phyloP scores from a whole-genome alignment of 768 basidiomycete species.

The Russula virescens region DNA sequence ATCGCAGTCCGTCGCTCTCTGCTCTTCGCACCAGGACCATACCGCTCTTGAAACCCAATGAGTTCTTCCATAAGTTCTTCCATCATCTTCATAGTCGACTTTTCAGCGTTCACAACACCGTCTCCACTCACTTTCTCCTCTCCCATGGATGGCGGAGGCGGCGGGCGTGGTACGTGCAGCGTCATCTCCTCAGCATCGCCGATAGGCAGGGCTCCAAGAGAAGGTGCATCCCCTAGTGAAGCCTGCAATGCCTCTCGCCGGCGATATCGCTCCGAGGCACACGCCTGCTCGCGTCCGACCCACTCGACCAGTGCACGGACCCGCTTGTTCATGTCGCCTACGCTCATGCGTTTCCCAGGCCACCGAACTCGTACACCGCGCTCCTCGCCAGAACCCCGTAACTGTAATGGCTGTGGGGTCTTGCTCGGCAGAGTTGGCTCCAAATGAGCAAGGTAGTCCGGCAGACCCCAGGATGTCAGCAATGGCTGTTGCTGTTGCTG shows the following conservation, averaged over 20 bases:
- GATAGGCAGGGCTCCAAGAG: slow-evolving; percentile 20
- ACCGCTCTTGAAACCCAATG: slow-evolving; percentile 82
- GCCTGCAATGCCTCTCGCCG: slow-evolving; percentile 62
- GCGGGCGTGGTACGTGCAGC: slow-evolving; percentile 29
- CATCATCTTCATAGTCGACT: slow-evolving; percentile 72
- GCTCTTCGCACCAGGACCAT: slow-evolving; percentile 52
- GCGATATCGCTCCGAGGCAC: slow-evolving; percentile 62
- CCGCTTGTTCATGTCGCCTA: slow-evolving; percentile 97
- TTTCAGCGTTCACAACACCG: background rate
- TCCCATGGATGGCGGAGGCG: slow-evolving; percentile 16
- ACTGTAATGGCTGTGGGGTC: slow-evolving; percentile 66
- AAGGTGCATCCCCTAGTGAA: slow-evolving; percentile 35
- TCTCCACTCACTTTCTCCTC: slow-evolving; percentile 24
- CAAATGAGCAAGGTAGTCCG: slow-evolving; percentile 88
- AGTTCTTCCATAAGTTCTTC: slow-evolving; percentile 89
- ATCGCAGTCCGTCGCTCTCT: slow-evolving; percentile 34
- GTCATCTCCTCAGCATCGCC: slow-evolving; percentile 31
- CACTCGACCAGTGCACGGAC: slow-evolving; percentile 87
- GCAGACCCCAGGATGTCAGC: slow-evolving; percentile 83
- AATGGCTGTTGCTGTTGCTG: slow-evolving; percentile 70
- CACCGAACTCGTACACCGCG: slow-evolving; percentile 86
- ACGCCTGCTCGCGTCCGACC: slow-evolving; percentile 85
- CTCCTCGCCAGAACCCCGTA: slow-evolving; percentile 55
- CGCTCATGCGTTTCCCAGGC: slow-evolving; percentile 91
- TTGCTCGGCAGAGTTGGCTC: slow-evolving; percentile 76